Conservation (phyloP, 257 asterid species). For the Lavandula angustifolia region DNA sequence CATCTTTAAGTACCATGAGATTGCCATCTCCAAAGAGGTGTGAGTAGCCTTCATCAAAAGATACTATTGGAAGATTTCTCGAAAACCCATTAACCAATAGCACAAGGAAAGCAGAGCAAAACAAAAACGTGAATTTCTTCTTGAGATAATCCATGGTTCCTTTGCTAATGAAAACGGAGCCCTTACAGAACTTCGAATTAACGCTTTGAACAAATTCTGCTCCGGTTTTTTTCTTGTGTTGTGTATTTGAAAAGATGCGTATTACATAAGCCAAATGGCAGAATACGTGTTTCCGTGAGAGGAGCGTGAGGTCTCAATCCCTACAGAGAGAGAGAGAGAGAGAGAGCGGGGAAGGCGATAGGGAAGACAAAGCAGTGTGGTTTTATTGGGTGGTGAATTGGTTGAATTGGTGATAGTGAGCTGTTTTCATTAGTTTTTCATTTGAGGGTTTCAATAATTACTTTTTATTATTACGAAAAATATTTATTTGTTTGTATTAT, state of each 20-base stretch:
- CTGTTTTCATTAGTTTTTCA: slow-evolving; percentile 33
- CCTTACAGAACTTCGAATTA: slow-evolving; percentile 13
- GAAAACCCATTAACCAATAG: slow-evolving; percentile 56
- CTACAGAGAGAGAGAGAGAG: slow-evolving; percentile 34
- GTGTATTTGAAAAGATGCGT: slow-evolving; percentile 34
- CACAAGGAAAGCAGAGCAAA: slow-evolving; percentile 40
- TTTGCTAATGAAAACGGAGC: not conserved
- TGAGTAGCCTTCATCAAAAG: slow-evolving; percentile 89
- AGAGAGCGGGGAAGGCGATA: slow-evolving; percentile 3
- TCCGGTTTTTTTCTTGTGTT: slow-evolving; percentile 26
- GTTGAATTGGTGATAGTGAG: slow-evolving; percentile 40
- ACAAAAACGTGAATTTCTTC: slow-evolving; percentile 21
- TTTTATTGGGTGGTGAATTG: slow-evolving; percentile 57
- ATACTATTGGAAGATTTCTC: slow-evolving; percentile 58
- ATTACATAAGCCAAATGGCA: slow-evolving; percentile 35
- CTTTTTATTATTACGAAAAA: not conserved
- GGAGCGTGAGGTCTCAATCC: slow-evolving; percentile 37
- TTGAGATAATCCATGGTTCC: slow-evolving; percentile 41
- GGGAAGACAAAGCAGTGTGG: slow-evolving; percentile 36
- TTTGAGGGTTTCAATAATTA: not conserved
- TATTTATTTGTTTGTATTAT: not conserved
- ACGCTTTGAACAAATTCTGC: slow-evolving; percentile 8
- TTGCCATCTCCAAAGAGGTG: slow-evolving; percentile 81
- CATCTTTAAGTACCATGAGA: slow-evolving; percentile 71
- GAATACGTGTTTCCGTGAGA: slow-evolving; percentile 17